Evolutionary conservation across 805 yeast species (phyloP).

Genomic region (Candida awuae): DNA sequence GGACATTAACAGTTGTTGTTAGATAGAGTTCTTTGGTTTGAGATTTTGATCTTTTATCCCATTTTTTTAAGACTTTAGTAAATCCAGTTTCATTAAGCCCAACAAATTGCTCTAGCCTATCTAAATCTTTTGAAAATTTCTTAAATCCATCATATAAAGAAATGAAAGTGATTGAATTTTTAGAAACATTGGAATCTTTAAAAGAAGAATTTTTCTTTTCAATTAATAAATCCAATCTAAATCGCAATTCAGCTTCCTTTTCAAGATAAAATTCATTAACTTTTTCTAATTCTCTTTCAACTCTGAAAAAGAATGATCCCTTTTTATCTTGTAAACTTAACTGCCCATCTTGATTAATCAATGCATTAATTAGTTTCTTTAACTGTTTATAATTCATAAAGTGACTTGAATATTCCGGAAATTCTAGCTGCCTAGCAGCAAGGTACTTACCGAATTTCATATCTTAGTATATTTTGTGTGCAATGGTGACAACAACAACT

Average conservation of each 20-base stretch:
- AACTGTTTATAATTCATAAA: slow-evolving; percentile 92
- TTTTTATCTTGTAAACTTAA: slow-evolving; percentile 74
- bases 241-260: slow-evolving; percentile 80
- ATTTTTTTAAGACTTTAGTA: slow-evolving; percentile 88
- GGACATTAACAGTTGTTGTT: slow-evolving; percentile 89
- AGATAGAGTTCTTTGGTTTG: slow-evolving; percentile 89
- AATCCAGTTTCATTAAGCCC: slow-evolving; percentile 95
- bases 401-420: slow-evolving; percentile 90
- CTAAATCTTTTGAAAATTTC: slow-evolving; percentile 81
- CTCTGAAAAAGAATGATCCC: slow-evolving; percentile 78
- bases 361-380: slow-evolving; percentile 81
- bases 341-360: slow-evolving; percentile 29
- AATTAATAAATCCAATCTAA: slow-evolving; percentile 67
- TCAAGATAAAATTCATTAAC: slow-evolving; percentile 88
- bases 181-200: slow-evolving; percentile 40
- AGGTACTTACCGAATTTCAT: slow-evolving; percentile 92
- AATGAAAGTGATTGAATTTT: slow-evolving; percentile 68
- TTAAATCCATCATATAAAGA: slow-evolving; percentile 83
- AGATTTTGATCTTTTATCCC: slow-evolving; percentile 96
- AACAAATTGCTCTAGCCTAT: slow-evolving; percentile 84
- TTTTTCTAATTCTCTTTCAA: slow-evolving; percentile 92
- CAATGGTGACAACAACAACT: not conserved
- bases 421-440: slow-evolving; percentile 87
- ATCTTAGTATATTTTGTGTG: slow-evolving; percentile 1
- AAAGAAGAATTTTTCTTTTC: slow-evolving; percentile 47